Percentiles rank a stretch among this genome's conserved stretches.
Conservation (phyloP, 2,329 filamentous ascomycete genomes). For the Myriangium duriaei region DNA sequence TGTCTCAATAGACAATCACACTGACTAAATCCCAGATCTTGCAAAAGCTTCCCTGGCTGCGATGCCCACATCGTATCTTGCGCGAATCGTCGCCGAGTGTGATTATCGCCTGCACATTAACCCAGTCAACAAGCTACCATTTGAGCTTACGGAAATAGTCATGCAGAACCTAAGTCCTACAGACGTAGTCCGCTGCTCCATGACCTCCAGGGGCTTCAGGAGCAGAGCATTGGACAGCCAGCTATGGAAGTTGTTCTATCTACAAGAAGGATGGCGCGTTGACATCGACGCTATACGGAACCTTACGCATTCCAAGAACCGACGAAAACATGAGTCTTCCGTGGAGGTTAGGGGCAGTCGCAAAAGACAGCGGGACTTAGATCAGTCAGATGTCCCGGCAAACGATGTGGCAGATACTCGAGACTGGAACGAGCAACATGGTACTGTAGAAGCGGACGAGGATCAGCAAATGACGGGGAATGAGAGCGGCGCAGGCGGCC, state of each 20-base stretch:
- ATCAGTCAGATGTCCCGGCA: slow-evolving; percentile 19
- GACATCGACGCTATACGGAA: slow-evolving; percentile 20
- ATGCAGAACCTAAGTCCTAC: slow-evolving; percentile 73
- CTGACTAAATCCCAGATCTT: slow-evolving; percentile 47
- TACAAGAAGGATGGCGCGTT: slow-evolving; percentile 64
- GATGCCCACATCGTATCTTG: slow-evolving; percentile 67
- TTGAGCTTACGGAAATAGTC: slow-evolving; percentile 82
- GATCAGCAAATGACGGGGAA: slow-evolving; percentile 10
- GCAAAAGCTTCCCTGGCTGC: slow-evolving; percentile 66
- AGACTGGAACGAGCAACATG: slow-evolving; percentile 36
- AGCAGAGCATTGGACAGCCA: slow-evolving; percentile 67
- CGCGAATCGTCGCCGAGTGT: slow-evolving; percentile 66
- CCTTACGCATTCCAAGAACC: slow-evolving; percentile 5
- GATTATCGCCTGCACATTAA: slow-evolving; percentile 84
- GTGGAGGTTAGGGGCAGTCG: slow-evolving; percentile 39
- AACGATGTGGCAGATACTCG: background rate
- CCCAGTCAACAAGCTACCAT: slow-evolving; percentile 72
- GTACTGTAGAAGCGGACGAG: slow-evolving; percentile 33
- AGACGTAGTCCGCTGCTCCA: slow-evolving; percentile 67
- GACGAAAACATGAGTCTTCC: slow-evolving; percentile 34
- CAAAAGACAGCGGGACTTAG: slow-evolving; percentile 37
- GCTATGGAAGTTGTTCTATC: slow-evolving; percentile 76
- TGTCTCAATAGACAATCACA: slow-evolving; percentile 3
- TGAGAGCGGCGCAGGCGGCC: slow-evolving; percentile 2
- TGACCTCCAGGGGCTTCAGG: slow-evolving; percentile 72